Percentiles rank a stretch among this genome's conserved stretches.
Evolutionary conservation across 2,329 filamentous ascomycete species (phyloP).

Genomic region (Ophiocordyceps camponoti-saundersi): DNA sequence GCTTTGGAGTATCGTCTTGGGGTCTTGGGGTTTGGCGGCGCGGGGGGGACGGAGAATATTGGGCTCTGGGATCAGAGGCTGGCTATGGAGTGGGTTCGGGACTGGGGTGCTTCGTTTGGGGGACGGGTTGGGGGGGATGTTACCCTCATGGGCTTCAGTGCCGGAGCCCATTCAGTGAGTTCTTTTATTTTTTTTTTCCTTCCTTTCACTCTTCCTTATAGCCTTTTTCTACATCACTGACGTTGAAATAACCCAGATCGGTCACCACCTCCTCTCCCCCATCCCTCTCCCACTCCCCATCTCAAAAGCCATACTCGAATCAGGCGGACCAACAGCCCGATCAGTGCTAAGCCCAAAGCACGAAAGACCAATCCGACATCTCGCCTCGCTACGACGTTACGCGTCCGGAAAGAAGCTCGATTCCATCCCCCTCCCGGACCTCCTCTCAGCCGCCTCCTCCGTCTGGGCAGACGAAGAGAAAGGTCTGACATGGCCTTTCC

Average conservation of each 20-base stretch:
- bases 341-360: constrained; percentile 36
- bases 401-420: constrained; percentile 14
- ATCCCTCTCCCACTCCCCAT: constrained; percentile 29
- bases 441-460: constrained; percentile 27
- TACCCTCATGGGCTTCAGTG: constrained; percentile 44
- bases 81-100: constrained; percentile 41
- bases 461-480: constrained; percentile 26
- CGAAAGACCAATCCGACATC: constrained; percentile 37
- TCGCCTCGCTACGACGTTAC: constrained; percentile 11
- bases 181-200: constrained; percentile 1
- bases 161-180: constrained; percentile 42
- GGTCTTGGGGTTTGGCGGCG: constrained; percentile 50
- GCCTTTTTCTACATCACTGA: not conserved
- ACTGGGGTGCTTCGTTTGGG: constrained; percentile 42
- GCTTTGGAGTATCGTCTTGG: constrained; percentile 49
- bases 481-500: constrained; percentile 44
- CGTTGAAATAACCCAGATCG: constrained; percentile 39
- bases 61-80: constrained; percentile 46
- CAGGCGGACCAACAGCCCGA: constrained; percentile 36
- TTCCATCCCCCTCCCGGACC: constrained; percentile 26
- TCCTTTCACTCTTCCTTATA: constrained; percentile 3
- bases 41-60: constrained; percentile 39
- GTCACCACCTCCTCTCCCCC: constrained; percentile 45
- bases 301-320: constrained; percentile 37
- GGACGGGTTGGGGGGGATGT: constrained; percentile 39